Percentiles rank a stretch among this genome's conserved stretches.
phyloP scores from a whole-genome alignment of 2,329 filamentous ascomycete genomes.

The Trichoderma sp. region DNA sequence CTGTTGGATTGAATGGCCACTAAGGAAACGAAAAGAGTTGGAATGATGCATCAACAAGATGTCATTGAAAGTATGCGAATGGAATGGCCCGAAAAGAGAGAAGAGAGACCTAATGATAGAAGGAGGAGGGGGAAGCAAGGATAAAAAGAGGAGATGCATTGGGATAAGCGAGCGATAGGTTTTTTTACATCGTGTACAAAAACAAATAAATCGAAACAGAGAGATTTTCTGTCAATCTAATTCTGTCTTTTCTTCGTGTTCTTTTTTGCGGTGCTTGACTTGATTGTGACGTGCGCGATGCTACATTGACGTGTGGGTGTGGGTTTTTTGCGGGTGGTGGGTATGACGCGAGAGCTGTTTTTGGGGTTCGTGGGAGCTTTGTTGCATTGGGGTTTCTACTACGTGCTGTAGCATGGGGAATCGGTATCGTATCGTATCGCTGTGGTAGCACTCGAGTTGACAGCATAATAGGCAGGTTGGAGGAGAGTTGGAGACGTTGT shows the following conservation, averaged over 20 bases:
- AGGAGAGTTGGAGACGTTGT: not conserved
- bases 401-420: not conserved
- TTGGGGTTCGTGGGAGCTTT: not conserved
- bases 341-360: not conserved
- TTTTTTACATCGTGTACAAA: not conserved
- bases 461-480: not conserved
- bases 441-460: not conserved
- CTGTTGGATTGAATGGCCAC: not conserved
- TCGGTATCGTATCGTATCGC: not conserved
- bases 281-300: not conserved
- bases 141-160: slow-evolving; percentile 4
- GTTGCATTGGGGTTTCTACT: not conserved
- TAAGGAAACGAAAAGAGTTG: not conserved
- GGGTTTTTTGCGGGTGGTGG: not conserved
- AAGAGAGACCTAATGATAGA: not conserved
- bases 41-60: not conserved
- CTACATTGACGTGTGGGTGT: not conserved
- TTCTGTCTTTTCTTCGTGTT: not conserved
- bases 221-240: not conserved
- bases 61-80: not conserved
- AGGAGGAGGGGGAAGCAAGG: too few relatives aligned
- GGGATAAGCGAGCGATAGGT: slow-evolving; percentile 10
- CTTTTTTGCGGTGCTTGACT: not conserved
- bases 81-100: not conserved
- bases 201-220: not conserved